phyloP scores from a whole-genome alignment of 805 yeast genomes.

The Hanseniaspora clermontiae region DNA sequence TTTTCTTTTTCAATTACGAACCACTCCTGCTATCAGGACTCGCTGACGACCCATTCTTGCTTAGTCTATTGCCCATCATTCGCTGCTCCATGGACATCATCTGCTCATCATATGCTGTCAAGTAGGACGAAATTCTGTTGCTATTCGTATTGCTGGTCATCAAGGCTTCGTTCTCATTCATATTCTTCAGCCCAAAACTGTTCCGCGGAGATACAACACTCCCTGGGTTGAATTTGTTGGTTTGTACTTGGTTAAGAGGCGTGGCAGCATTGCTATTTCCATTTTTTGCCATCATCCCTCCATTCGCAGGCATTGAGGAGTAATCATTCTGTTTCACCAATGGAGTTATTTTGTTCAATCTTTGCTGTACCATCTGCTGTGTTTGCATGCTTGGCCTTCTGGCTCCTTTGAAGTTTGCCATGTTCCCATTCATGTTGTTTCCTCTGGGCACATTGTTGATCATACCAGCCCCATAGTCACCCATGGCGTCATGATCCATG shows the following conservation, averaged over 20 bases:
- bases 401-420: constrained; percentile 16
- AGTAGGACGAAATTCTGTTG: not conserved
- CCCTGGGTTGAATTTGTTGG: not conserved
- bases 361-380: constrained; percentile 15
- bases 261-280: not conserved
- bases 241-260: not conserved
- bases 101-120: not conserved
- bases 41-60: not conserved
- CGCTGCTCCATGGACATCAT: not conserved
- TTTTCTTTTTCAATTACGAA: too few species aligned
- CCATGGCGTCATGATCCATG: constrained; percentile 15
- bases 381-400: constrained; percentile 21
- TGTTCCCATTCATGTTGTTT: constrained; percentile 10
- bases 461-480: constrained; percentile 19
- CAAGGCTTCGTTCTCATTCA: constrained; percentile 7
- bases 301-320: not conserved
- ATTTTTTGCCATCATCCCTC: not conserved
- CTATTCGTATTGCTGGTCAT: not conserved
- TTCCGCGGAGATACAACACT: not conserved
- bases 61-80: not conserved
- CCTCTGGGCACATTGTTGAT: constrained; percentile 13
- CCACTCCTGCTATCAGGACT: not conserved
- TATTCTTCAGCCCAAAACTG: not conserved
- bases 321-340: not conserved
- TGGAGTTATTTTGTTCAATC: constrained; percentile 5